Percentiles rank a stretch among this genome's conserved stretches.
Evolutionary conservation across 2,329 filamentous ascomycete species (phyloP).

Genomic region (Claviceps cyperi): DNA sequence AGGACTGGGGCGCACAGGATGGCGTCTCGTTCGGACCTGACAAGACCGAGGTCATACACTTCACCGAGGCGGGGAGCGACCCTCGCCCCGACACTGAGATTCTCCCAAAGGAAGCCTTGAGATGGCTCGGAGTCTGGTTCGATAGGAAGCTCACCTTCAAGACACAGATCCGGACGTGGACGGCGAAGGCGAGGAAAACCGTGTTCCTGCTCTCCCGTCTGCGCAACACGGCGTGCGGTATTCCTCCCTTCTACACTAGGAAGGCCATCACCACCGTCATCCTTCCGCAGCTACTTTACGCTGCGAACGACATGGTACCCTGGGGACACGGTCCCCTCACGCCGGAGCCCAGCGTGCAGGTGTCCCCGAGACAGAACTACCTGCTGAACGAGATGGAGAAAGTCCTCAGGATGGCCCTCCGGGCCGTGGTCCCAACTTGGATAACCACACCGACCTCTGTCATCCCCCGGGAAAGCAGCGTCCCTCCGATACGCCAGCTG

Average conservation of each 20-base stretch:
- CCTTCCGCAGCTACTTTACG: not conserved
- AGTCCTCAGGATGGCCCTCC: too few species aligned
- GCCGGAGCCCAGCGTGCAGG: too few species aligned
- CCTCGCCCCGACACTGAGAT: not conserved
- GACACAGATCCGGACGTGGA: conserved; percentile 7
- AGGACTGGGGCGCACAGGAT: conserved; percentile 8
- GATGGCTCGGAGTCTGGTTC: conserved; percentile 11
- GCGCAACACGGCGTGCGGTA: not conserved
- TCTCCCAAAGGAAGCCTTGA: conserved; percentile 5
- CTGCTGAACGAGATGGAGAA: too few species aligned
- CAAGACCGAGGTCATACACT: conserved; percentile 13
- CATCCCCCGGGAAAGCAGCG: not conserved
- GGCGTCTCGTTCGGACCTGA: conserved; percentile 9
- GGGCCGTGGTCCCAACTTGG: too few species aligned
- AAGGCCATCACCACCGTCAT: not conserved
- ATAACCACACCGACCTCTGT: not conserved
- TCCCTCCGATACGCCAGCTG: not conserved
- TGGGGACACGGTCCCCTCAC: too few species aligned
- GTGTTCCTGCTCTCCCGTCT: not conserved
- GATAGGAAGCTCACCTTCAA: conserved; percentile 8
- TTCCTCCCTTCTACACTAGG: not conserved
- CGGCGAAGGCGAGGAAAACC: conserved; percentile 7
- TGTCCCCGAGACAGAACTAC: too few species aligned
- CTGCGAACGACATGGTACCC: not conserved
- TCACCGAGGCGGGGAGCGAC: not conserved